Conservation (phyloP, 1,284 basidiomycete species). For the Somion occarium region DNA sequence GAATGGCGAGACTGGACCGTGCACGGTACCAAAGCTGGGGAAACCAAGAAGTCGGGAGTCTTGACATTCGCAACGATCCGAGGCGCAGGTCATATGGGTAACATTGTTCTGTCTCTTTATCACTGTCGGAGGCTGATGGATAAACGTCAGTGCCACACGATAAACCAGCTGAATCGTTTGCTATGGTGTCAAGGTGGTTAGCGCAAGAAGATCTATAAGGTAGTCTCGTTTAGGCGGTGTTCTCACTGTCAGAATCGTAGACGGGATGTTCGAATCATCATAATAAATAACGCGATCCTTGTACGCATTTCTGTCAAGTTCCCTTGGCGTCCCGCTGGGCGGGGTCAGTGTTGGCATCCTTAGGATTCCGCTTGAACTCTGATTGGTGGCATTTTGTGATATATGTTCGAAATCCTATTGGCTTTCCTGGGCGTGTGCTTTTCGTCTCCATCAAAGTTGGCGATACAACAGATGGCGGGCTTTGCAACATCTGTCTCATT, state of each 20-base stretch:
- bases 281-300: too few relatives aligned
- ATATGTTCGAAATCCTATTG: background rate
- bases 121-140: slow-evolving; percentile 21
- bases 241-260: too few relatives aligned
- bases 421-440: background rate
- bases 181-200: slow-evolving; percentile 59
- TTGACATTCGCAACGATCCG: slow-evolving; percentile 65
- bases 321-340: background rate
- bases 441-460: background rate
- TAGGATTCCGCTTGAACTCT: background rate
- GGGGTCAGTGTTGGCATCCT: background rate
- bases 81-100: slow-evolving; percentile 63
- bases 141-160: slow-evolving; percentile 56
- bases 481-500: background rate
- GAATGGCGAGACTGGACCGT: slow-evolving; percentile 57
- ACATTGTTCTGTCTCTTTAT: slow-evolving; percentile 14
- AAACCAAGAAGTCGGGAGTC: slow-evolving; percentile 54
- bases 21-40: slow-evolving; percentile 51
- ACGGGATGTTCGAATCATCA: background rate
- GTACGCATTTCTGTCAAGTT: too few relatives aligned
- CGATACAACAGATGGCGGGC: background rate
- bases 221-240: background rate
- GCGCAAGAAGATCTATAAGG: slow-evolving; percentile 33
- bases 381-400: background rate
- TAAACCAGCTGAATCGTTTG: slow-evolving; percentile 55